A percentile compares a stretch with the other conserved stretches of the same genome.
These are phyloP conservation scores for Aspergillus sp. DNA, from an alignment of 2,329 filamentous ascomycete genomes.

Conservation along the genomic window DNA sequence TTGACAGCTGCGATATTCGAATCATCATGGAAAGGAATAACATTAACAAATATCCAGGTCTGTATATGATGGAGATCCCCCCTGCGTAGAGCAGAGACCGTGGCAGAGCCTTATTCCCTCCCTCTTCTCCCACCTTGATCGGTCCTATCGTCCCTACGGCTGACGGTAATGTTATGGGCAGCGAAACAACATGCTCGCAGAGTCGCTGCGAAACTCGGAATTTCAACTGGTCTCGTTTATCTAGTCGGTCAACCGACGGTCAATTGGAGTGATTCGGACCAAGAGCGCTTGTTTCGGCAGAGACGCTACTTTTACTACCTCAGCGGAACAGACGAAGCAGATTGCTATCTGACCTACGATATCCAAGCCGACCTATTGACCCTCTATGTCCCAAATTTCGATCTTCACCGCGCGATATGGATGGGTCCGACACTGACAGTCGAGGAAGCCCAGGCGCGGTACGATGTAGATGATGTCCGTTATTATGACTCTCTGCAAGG, in stretches of 20 bases:
- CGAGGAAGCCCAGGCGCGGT: constrained; percentile 56
- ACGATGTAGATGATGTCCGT: constrained; percentile 68
- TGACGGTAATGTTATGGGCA: constrained; percentile 13
- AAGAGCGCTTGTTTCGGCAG: constrained; percentile 53
- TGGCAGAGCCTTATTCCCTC: too few species aligned
- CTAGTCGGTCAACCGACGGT: constrained; percentile 48
- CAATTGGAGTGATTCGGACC: constrained; percentile 56
- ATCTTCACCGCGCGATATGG: constrained; percentile 45
- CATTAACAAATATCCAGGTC: constrained; percentile 39
- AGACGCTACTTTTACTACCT: constrained; percentile 60
- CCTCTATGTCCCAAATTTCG: constrained; percentile 69
- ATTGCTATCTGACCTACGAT: constrained; percentile 55
- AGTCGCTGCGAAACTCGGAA: constrained; percentile 39
- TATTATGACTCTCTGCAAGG: constrained; percentile 48
- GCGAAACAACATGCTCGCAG: constrained; percentile 48
- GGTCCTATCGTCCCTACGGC: background rate
- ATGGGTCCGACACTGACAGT: constrained; percentile 36
- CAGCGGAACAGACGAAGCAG: constrained; percentile 49
- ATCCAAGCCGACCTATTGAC: constrained; percentile 58
- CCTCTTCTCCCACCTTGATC: background rate
- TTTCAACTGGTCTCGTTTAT: constrained; percentile 50
- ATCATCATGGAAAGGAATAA: constrained; percentile 22
- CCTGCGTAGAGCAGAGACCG: too few species aligned
- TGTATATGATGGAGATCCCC: constrained; percentile 3
- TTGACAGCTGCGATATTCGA: constrained; percentile 26